Evolutionary conservation across 306 rosid species (phyloP).

Genomic region (Quercus engelmannii): DNA sequence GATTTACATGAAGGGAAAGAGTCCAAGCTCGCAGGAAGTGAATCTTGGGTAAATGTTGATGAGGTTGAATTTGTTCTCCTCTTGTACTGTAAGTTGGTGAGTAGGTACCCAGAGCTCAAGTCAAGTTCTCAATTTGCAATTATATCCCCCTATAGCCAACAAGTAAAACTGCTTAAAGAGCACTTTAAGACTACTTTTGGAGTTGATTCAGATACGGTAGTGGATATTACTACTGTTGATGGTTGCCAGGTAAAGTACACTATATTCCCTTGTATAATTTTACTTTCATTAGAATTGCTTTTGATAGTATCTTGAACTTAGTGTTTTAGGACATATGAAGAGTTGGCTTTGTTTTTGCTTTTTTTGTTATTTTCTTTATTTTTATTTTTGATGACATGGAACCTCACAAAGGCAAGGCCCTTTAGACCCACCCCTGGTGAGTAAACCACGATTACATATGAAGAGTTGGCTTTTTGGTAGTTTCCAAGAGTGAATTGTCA

Average conservation of each 20-base stretch:
- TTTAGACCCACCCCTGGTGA: too few relatives aligned
- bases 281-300: neutral
- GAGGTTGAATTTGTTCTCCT: conserved; percentile 88
- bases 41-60: conserved; percentile 67
- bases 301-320: neutral
- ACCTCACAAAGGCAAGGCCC: too few relatives aligned
- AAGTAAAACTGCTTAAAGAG: conserved; percentile 76
- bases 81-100: conserved; percentile 68
- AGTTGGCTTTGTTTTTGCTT: neutral
- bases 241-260: conserved; percentile 83
- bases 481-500: neutral
- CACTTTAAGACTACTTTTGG: conserved; percentile 72
- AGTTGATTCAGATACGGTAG: conserved; percentile 65
- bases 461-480: neutral
- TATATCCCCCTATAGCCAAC: conserved; percentile 81
- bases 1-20: conserved; percentile 77
- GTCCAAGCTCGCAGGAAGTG: conserved; percentile 65
- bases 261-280: conserved; percentile 2
- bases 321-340: neutral
- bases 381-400: too few relatives aligned
- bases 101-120: conserved; percentile 60
- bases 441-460: neutral
- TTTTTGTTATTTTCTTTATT: too few relatives aligned
- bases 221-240: conserved; percentile 85
- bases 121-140: conserved; percentile 77